Conservation (phyloP, 306 rosid genomes). For the Senna tora region DNA sequence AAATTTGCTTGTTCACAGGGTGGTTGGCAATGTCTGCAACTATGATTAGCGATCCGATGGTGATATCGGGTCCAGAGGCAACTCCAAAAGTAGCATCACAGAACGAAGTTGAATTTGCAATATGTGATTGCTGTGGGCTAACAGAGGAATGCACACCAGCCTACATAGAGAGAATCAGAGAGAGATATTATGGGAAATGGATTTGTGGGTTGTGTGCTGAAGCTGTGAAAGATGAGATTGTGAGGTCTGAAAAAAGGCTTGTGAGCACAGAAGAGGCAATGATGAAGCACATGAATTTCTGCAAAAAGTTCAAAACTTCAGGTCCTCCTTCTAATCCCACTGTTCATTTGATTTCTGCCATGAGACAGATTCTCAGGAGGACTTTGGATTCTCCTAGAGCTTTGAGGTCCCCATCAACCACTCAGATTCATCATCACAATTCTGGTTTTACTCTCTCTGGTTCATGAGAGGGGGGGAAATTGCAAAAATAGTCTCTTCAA, state of each 20-base stretch:
- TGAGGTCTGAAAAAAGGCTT: slow-evolving; percentile 69
- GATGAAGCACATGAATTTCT: slow-evolving; percentile 75
- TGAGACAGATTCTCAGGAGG: slow-evolving; percentile 84
- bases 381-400: slow-evolving; percentile 80
- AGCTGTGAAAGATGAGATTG: slow-evolving; percentile 84
- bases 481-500: background rate
- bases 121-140: slow-evolving; percentile 90
- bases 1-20: slow-evolving; percentile 45
- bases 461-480: slow-evolving; percentile 30
- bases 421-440: slow-evolving; percentile 14
- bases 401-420: slow-evolving; percentile 57
- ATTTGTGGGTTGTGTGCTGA: slow-evolving; percentile 91
- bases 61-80: slow-evolving; percentile 58
- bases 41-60: slow-evolving; percentile 64
- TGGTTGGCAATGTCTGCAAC: slow-evolving; percentile 72
- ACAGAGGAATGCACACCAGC: slow-evolving; percentile 92
- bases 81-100: slow-evolving; percentile 45
- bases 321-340: slow-evolving; percentile 82
- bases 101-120: slow-evolving; percentile 71
- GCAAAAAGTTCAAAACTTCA: slow-evolving; percentile 65
- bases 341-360: slow-evolving; percentile 73
- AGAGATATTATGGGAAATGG: slow-evolving; percentile 76
- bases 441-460: slow-evolving; percentile 64
- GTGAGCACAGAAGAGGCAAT: slow-evolving; percentile 86
- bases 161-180: slow-evolving; percentile 74